These are phyloP conservation scores for Hypholoma sublateritium DNA, from an alignment of 768 basidiomycete genomes.

Conservation along the genomic window DNA sequence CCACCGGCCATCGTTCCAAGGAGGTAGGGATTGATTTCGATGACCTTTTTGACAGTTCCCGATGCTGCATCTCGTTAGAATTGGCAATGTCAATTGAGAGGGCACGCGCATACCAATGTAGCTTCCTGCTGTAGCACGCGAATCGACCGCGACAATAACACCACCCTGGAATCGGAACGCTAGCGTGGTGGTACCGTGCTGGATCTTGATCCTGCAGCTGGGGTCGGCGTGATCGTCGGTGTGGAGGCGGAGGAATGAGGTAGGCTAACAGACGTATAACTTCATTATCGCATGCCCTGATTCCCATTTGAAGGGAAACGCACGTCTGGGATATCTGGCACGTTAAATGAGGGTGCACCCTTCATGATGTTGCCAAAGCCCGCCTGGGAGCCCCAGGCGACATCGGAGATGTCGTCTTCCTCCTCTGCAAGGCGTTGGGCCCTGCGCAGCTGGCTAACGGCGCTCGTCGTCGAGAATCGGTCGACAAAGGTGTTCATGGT, in stretches of 20 bases:
- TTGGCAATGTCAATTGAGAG: neutral
- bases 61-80: slow-evolving; percentile 57
- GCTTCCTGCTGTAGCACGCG: slow-evolving; percentile 94
- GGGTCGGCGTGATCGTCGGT: slow-evolving; percentile 96
- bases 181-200: slow-evolving; percentile 97
- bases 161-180: slow-evolving; percentile 97
- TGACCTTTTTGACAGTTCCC: slow-evolving; percentile 98
- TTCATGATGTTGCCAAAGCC: slow-evolving; percentile 76
- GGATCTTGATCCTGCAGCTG: slow-evolving; percentile 94
- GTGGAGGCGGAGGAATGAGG: slow-evolving; percentile 87
- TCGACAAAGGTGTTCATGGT: slow-evolving; percentile 74
- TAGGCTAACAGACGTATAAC: slow-evolving; percentile 55
- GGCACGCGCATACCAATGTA: slow-evolving; percentile 76
- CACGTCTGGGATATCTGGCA: slow-evolving; percentile 79
- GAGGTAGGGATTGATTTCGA: slow-evolving; percentile 98
- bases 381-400: slow-evolving; percentile 82
- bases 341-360: slow-evolving; percentile 68
- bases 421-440: slow-evolving; percentile 50
- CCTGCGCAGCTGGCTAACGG: slow-evolving; percentile 47
- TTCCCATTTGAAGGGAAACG: slow-evolving; percentile 27
- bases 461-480: slow-evolving; percentile 60
- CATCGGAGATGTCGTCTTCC: slow-evolving; percentile 63
- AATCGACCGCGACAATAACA: slow-evolving; percentile 99
- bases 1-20: slow-evolving; percentile 99
- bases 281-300: slow-evolving; percentile 7